Conservation (phyloP, 2,329 filamentous ascomycete genomes). For the Moelleriella libera region DNA sequence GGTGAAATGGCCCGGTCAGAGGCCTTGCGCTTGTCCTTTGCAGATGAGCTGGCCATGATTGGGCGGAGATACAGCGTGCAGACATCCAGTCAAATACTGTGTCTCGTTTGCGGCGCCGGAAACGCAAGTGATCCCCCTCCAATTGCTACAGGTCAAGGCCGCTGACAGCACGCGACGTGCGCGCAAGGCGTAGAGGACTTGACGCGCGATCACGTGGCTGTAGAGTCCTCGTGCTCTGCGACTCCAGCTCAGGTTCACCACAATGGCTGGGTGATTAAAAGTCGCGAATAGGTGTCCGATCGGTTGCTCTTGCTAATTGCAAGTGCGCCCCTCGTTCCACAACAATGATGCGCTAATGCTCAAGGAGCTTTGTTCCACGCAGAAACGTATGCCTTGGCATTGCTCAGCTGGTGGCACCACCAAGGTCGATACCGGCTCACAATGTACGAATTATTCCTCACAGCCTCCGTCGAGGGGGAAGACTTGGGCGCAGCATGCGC, state of each 20-base stretch:
- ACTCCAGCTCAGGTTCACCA: too few relatives aligned
- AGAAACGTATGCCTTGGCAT: too few relatives aligned
- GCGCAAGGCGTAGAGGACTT: background rate
- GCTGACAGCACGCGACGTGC: background rate
- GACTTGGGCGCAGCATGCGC: conserved; percentile 34
- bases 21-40: conserved; percentile 19
- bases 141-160: background rate
- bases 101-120: too few relatives aligned
- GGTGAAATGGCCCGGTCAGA: conserved; percentile 33
- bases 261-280: too few relatives aligned
- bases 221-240: background rate
- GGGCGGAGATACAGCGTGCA: background rate
- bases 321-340: too few relatives aligned
- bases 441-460: conserved; percentile 49
- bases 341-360: too few relatives aligned
- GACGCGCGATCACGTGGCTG: conserved; percentile 3
- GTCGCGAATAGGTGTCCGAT: too few relatives aligned
- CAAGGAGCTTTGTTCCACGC: too few relatives aligned
- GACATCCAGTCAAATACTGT: background rate
- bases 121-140: too few relatives aligned
- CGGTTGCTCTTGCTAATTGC: too few relatives aligned
- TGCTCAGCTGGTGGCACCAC: background rate
- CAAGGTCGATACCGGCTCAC: background rate
- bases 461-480: conserved; percentile 33
- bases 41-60: conserved; percentile 12